Evolutionary conservation across 2,329 filamentous ascomycete species (phyloP).

Genomic region (Juglanconis juglandina): DNA sequence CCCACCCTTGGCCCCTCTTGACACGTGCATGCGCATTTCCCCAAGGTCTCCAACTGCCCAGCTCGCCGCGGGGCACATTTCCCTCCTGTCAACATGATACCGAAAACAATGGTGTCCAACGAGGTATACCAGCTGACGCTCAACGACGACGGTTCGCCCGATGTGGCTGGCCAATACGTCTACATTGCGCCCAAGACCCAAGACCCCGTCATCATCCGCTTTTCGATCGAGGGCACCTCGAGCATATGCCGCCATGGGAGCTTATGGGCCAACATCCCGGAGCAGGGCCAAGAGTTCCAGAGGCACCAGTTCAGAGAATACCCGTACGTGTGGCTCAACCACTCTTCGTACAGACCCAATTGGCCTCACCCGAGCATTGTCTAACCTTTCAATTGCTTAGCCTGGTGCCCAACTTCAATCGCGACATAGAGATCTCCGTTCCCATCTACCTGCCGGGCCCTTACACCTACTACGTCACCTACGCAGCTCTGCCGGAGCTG

Average conservation of each 20-base stretch:
- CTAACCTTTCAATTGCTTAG: slow-evolving; percentile 42
- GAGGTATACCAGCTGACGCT: slow-evolving; percentile 85
- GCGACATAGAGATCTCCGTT: slow-evolving; percentile 83
- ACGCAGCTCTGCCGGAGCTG: slow-evolving; percentile 79
- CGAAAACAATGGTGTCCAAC: slow-evolving; percentile 60
- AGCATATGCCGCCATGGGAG: slow-evolving; percentile 93
- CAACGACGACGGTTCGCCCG: slow-evolving; percentile 88
- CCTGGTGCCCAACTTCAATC: slow-evolving; percentile 87
- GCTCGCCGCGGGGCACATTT: slow-evolving; percentile 12
- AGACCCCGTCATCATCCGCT: slow-evolving; percentile 76
- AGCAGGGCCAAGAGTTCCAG: slow-evolving; percentile 69
- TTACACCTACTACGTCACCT: slow-evolving; percentile 93
- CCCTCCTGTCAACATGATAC: slow-evolving; percentile 45
- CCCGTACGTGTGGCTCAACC: slow-evolving; percentile 59
- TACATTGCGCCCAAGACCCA: slow-evolving; percentile 75
- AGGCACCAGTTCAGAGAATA: slow-evolving; percentile 80
- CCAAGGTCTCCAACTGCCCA: slow-evolving; percentile 8
- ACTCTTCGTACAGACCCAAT: background rate
- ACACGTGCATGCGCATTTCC: slow-evolving; percentile 14
- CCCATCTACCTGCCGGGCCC: slow-evolving; percentile 79
- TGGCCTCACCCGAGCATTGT: background rate
- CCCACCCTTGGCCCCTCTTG: background rate
- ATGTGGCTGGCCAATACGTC: slow-evolving; percentile 85
- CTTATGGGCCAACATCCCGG: slow-evolving; percentile 93
- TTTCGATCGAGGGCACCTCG: slow-evolving; percentile 90